Conservation (phyloP, 352 stramenopile species). For the Phytopythium aichiense region DNA sequence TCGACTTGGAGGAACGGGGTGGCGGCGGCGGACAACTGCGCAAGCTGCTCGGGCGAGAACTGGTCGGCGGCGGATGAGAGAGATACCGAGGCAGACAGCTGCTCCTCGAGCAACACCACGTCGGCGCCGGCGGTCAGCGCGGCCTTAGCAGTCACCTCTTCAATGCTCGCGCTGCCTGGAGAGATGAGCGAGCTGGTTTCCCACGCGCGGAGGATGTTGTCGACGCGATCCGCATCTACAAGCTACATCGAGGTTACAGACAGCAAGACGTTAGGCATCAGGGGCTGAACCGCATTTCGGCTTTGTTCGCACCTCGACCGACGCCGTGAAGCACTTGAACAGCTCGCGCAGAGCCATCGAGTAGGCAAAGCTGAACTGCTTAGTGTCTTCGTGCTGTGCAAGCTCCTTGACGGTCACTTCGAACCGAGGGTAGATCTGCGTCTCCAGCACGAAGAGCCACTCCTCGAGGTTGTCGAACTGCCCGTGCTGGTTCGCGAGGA, state of each 20-base stretch:
- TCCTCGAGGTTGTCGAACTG: conserved; percentile 86
- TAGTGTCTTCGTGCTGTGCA: conserved; percentile 50
- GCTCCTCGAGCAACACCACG: conserved; percentile 58
- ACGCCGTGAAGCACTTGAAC: conserved; percentile 78
- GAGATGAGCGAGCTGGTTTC: conserved; percentile 24
- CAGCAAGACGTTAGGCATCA: background rate
- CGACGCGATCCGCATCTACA: conserved; percentile 38
- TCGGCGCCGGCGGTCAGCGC: conserved; percentile 51
- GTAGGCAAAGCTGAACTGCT: conserved; percentile 79
- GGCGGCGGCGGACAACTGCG: conserved; percentile 23
- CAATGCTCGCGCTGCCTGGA: conserved; percentile 23
- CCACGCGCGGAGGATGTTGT: conserved; percentile 34
- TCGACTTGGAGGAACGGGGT: conserved; percentile 26
- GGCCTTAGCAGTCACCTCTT: conserved; percentile 54
- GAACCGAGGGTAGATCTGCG: conserved; percentile 71
- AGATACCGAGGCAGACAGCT: conserved; percentile 31
- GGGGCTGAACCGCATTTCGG: background rate
- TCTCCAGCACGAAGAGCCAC: conserved; percentile 79
- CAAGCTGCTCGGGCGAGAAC: conserved; percentile 40
- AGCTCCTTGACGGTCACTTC: conserved; percentile 57
- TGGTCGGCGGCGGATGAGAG: conserved; percentile 23
- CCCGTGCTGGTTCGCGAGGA: conserved; percentile 74
- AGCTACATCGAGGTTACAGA: conserved; percentile 26
- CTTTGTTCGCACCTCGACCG: conserved; percentile 49
- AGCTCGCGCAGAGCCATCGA: conserved; percentile 72